phyloP scores from a whole-genome alignment of 495 filamentous ascomycete species.

The Clavariopsis aquatica region DNA sequence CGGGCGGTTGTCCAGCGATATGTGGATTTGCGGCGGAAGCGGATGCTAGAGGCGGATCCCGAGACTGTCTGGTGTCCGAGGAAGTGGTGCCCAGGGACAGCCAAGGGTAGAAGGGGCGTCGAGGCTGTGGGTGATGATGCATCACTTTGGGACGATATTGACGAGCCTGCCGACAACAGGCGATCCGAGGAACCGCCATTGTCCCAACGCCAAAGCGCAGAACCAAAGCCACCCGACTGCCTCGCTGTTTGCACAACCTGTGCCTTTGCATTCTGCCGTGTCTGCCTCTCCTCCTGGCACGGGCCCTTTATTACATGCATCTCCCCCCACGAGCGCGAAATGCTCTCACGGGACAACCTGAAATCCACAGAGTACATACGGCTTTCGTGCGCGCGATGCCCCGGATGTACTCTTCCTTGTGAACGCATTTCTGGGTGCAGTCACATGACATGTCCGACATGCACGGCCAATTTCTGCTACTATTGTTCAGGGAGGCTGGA shows the following conservation, averaged over 20 bases:
- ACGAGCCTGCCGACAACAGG: no score
- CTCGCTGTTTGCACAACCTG: slow-evolving; percentile 85
- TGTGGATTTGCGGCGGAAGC: slow-evolving; percentile 83
- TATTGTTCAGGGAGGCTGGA: not conserved
- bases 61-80: slow-evolving; percentile 91
- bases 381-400: not conserved
- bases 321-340: slow-evolving; percentile 58
- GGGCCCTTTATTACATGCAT: slow-evolving; percentile 69
- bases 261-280: slow-evolving; percentile 79
- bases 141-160: no score
- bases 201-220: not conserved
- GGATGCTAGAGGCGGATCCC: slow-evolving; percentile 82
- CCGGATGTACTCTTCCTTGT: not conserved
- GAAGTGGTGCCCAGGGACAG: slow-evolving; percentile 87
- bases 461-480: slow-evolving; percentile 51
- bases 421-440: not conserved
- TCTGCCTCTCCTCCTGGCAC: slow-evolving; percentile 79
- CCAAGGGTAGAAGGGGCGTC: slow-evolving; percentile 45
- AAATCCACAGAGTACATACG: not conserved
- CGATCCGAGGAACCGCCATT: no score
- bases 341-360: not conserved
- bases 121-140: no score
- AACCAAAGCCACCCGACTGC: slow-evolving; percentile 46
- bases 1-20: slow-evolving; percentile 79
- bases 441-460: slow-evolving; percentile 18